Conservation (phyloP, 169 alveolate species). For the Plasmodium vinckei region DNA sequence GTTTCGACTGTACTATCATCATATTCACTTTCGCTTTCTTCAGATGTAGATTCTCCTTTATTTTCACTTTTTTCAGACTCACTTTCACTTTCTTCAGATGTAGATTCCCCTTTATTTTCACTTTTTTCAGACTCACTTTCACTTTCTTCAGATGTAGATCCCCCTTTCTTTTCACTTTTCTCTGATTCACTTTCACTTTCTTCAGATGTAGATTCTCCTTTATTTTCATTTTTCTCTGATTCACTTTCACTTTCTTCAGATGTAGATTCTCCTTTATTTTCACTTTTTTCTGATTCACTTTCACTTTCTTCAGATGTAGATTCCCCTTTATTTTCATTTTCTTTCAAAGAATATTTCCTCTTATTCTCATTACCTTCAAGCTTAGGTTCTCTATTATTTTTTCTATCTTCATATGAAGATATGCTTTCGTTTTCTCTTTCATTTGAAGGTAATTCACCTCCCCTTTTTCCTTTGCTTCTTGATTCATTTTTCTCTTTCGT, state of each 20-base stretch:
- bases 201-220: neutral
- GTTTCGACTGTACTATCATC: constrained; percentile 8
- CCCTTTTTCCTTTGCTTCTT: neutral
- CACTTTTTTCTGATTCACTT: neutral
- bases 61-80: constrained; percentile 4
- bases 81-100: neutral
- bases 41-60: neutral
- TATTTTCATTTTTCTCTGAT: neutral
- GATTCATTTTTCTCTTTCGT: neutral
- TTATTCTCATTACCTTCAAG: neutral
- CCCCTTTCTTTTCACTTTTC: constrained; percentile 1
- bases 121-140: neutral
- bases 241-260: constrained; percentile 3
- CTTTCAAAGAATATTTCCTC: neutral
- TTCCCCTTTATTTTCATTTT: neutral
- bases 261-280: neutral
- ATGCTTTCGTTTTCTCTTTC: constrained; percentile 7
- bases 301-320: neutral
- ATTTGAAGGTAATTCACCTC: neutral
- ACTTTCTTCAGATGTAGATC: neutral
- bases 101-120: neutral
- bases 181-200: constrained; percentile 5
- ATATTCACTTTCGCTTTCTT: neutral
- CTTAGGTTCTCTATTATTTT: neutral
- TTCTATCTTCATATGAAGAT: neutral